A percentile compares a stretch with the other conserved stretches of the same genome.
phyloP scores from a whole-genome alignment of 2,329 filamentous ascomycete genomes.

The Chaetomium globosum region DNA sequence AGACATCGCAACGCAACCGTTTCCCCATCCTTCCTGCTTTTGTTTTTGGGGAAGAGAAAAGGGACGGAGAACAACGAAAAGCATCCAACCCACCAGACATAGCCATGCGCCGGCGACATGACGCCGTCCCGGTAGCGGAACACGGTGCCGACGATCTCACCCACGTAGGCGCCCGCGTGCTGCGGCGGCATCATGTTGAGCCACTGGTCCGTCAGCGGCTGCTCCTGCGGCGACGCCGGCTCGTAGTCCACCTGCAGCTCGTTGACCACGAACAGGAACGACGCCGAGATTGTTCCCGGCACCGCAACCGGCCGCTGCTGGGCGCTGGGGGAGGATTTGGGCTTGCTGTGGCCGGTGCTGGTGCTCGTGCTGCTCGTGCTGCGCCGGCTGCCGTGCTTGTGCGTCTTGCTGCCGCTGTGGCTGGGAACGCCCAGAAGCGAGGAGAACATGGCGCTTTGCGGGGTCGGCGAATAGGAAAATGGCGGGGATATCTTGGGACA shows the following conservation, averaged over 20 bases:
- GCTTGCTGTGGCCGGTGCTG: neutral
- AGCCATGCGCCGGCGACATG: constrained; percentile 36
- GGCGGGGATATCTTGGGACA: neutral
- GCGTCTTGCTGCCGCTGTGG: constrained; percentile 14
- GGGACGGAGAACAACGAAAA: too few species aligned
- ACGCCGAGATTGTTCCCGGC: neutral
- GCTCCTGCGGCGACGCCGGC: constrained; percentile 10
- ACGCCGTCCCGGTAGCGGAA: constrained; percentile 44
- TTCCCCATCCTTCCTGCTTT: too few species aligned
- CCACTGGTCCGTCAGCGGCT: constrained; percentile 32
- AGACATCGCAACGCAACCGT: too few species aligned
- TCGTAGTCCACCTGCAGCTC: constrained; percentile 38
- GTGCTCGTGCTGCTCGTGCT: constrained; percentile 2
- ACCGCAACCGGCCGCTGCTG: neutral
- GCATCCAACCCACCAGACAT: constrained; percentile 31
- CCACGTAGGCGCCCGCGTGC: constrained; percentile 32
- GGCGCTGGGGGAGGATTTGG: neutral
- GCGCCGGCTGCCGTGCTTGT: constrained; percentile 11
- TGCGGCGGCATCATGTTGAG: constrained; percentile 42
- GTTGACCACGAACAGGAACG: constrained; percentile 48
- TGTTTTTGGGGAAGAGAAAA: too few species aligned
- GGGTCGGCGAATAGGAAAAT: neutral
- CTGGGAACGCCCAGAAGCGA: neutral
- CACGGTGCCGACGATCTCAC: constrained; percentile 41
- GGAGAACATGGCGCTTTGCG: constrained; percentile 4